A percentile compares a stretch with the other conserved stretches of the same genome.
Conservation (phyloP, 129 eudicot species). For the Logfia minima region DNA sequence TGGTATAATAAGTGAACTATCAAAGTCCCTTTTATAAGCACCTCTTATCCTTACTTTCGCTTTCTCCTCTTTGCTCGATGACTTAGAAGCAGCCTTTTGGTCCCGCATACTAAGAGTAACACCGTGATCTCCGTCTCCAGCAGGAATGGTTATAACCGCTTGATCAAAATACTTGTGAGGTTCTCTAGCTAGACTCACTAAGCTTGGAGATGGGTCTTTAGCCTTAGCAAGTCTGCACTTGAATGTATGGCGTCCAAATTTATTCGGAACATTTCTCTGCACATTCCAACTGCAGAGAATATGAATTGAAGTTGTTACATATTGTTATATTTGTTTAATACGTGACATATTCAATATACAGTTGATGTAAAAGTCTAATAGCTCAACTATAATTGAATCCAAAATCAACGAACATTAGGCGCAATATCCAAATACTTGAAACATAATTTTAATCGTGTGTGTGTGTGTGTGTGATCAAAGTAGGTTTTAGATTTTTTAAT, state of each 20-base stretch:
- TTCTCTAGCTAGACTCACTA: slow-evolving; percentile 54
- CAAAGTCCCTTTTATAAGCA: slow-evolving; percentile 79
- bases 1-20: slow-evolving; percentile 89
- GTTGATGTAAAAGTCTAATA: not conserved
- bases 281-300: slow-evolving; percentile 40
- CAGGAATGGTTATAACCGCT: slow-evolving; percentile 76
- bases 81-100: slow-evolving; percentile 52
- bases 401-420: not conserved
- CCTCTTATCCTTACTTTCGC: slow-evolving; percentile 54
- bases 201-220: slow-evolving; percentile 58
- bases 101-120: slow-evolving; percentile 61
- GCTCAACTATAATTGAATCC: not conserved
- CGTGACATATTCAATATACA: not conserved
- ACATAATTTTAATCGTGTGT: too few relatives aligned
- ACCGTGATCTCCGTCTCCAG: slow-evolving; percentile 99
- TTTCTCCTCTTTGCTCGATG: slow-evolving; percentile 48
- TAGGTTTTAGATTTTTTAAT: not conserved
- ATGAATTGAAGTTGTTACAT: not conserved
- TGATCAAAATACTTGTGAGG: slow-evolving; percentile 92
- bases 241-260: slow-evolving; percentile 21
- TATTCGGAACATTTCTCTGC: slow-evolving; percentile 31
- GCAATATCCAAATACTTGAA: not conserved
- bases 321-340: not conserved
- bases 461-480: too few relatives aligned
- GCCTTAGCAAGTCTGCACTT: slow-evolving; percentile 55